Base-by-base conservation (phyloP, 2,329 filamentous ascomycete species). In the Hysterium pulicare region DNA sequence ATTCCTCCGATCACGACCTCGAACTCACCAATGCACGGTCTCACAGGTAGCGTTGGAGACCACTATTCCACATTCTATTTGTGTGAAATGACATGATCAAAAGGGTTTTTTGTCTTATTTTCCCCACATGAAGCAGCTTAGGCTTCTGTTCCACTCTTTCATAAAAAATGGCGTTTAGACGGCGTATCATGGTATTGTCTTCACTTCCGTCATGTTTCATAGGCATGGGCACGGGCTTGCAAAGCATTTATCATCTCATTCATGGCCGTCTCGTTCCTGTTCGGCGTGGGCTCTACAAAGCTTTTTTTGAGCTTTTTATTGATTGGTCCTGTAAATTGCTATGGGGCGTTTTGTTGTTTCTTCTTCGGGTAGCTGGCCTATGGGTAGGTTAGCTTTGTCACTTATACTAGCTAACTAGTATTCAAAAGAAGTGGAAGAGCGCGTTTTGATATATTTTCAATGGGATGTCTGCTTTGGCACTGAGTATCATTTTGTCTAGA, bases 241-340 rank as follows among this genome's bases (percentile, higher is more conserved):
- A 37, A 37, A 37, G 16, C 21, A 23, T 22, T 21, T 13, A 22
- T 16, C 15, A 15, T 33, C 31, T 33, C 31, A 33, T 33, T 17
- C 5, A 22, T 13, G 34, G 19, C 34, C 20, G 34, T 37, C 11
- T n/a, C 16, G 7, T 33, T 33, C 21, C 4, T 34, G 21, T 34
- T 34, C 13, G 32, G 32, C 32, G 32, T 34, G 32, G 32, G 21
- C n/a, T n/a, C n/a, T n/a, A n/a, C n/a, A n/a, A n/a, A n/a, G n/a
- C n/a, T n/a, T n/a, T n/a, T n/a, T n/a, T n/a, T n/a, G n/a, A n/a
- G n/a, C n/a, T n/a, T n/a, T n/a, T n/a, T n/a, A n/a, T n/a, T n/a
- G n/a, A n/a, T n/a, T n/a, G n/a, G n/a, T 28, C 13, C 13, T 28
- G 24, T 28, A 28, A 28, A 28, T 28, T 28, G 24, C 24, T 28